Evolutionary conservation across 805 yeast species (phyloP).

Genomic region (Wickerhamomyces chambardii): DNA sequence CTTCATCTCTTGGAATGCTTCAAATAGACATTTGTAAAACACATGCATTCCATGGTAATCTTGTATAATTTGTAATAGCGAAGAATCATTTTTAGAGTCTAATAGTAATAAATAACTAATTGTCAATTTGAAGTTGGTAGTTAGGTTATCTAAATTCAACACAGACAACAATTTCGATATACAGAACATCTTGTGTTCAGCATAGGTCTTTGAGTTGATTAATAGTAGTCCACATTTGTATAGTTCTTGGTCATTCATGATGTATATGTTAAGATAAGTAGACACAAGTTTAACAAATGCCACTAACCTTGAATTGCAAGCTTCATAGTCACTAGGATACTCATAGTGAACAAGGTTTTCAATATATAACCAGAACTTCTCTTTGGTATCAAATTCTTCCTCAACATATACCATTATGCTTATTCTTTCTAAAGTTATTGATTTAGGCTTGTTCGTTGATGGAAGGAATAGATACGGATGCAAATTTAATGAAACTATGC

Average conservation of each 20-base stretch:
- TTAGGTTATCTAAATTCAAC: constrained; percentile 25
- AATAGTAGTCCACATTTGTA: constrained; percentile 25
- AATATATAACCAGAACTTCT: background rate
- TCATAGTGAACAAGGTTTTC: constrained; percentile 5
- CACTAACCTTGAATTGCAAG: constrained; percentile 13
- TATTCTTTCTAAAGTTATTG: no score
- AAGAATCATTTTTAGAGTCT: constrained; percentile 32
- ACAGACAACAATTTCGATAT: constrained; percentile 39
- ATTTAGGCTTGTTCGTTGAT: no score
- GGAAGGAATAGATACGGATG: no score
- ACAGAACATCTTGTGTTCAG: constrained; percentile 32
- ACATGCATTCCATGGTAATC: constrained; percentile 45
- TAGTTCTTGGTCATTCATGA: constrained; percentile 20
- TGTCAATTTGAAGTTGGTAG: constrained; percentile 27
- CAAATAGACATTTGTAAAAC: constrained; percentile 31
- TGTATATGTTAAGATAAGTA: constrained; percentile 14
- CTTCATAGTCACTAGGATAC: constrained; percentile 3
- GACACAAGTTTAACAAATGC: constrained; percentile 13
- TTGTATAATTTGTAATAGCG: constrained; percentile 34
- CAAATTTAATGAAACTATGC: no score
- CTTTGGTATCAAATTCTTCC: background rate
- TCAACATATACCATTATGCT: no score
- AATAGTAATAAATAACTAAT: constrained; percentile 33
- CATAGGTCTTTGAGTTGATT: constrained; percentile 25
- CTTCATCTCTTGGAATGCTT: no score